These are phyloP conservation scores for Podaxis pistillaris DNA, from an alignment of 768 basidiomycete genomes.

Conservation along the genomic window DNA sequence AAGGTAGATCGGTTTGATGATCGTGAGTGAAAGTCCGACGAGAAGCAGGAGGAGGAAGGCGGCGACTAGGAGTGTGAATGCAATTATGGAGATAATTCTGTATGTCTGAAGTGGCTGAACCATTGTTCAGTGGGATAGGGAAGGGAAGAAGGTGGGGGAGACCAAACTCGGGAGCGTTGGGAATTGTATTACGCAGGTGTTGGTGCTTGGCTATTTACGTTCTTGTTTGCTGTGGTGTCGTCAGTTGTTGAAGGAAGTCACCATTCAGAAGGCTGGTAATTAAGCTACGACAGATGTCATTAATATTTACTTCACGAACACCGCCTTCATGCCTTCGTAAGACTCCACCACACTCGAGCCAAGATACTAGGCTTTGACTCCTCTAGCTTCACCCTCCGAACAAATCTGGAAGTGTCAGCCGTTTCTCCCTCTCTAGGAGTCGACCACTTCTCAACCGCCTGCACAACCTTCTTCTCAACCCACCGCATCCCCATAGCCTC, in stretches of 20 bases:
- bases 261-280: too few species aligned
- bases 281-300: not conserved
- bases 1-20: constrained; percentile 69
- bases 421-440: constrained; percentile 22
- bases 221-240: too few species aligned
- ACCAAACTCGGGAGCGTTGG: too few species aligned
- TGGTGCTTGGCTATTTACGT: too few species aligned
- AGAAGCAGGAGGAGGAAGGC: constrained; percentile 76
- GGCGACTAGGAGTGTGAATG: constrained; percentile 48
- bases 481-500: constrained; percentile 64
- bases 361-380: not conserved
- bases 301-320: not conserved
- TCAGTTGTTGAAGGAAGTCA: too few species aligned
- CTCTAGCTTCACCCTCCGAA: constrained; percentile 22
- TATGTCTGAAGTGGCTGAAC: constrained; percentile 42
- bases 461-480: constrained; percentile 52
- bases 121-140: not conserved
- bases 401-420: constrained; percentile 26
- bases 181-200: too few species aligned
- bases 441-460: constrained; percentile 42
- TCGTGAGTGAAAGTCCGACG: constrained; percentile 71
- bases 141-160: not conserved
- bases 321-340: not conserved
- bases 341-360: not conserved
- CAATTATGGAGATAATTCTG: constrained; percentile 42